Conservation (phyloP, 768 basidiomycete species). For the Tremella fuciformis region DNA sequence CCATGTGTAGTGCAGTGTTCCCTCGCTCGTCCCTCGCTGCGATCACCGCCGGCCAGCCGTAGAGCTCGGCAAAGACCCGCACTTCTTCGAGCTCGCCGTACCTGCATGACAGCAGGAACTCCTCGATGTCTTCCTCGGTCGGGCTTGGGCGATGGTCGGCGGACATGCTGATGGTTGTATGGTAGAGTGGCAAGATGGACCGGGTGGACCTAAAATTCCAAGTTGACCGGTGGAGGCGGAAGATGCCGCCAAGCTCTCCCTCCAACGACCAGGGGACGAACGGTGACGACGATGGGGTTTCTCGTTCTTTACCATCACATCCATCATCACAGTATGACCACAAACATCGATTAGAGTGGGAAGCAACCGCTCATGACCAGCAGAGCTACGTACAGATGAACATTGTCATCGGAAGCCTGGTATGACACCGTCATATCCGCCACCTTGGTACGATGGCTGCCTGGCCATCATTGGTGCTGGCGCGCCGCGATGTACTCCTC, state of each 20-base stretch:
- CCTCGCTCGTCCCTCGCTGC: slow-evolving; percentile 68
- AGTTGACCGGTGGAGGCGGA: too few species aligned
- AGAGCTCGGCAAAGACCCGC: slow-evolving; percentile 62
- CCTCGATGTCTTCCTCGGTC: slow-evolving; percentile 56
- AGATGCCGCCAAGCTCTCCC: too few species aligned
- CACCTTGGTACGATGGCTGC: background rate
- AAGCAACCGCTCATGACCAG: too few species aligned
- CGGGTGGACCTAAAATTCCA: too few species aligned
- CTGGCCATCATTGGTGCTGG: slow-evolving; percentile 2
- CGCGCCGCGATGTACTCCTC: background rate
- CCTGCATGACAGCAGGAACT: slow-evolving; percentile 75
- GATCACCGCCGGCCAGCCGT: slow-evolving; percentile 56
- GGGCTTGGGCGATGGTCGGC: slow-evolving; percentile 24
- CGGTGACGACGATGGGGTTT: too few species aligned
- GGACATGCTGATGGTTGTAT: too few species aligned
- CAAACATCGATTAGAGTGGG: too few species aligned
- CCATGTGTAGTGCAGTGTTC: slow-evolving; percentile 82
- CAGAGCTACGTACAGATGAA: background rate
- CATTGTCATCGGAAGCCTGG: slow-evolving; percentile 1
- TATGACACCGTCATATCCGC: background rate
- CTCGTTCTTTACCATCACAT: too few species aligned
- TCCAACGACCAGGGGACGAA: too few species aligned
- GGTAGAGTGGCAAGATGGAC: too few species aligned
- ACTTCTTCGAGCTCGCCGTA: slow-evolving; percentile 85
- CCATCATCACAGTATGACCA: too few species aligned